These are phyloP conservation scores for Teratosphaeria nubilosa DNA, from an alignment of 2,329 filamentous ascomycete genomes.

Conservation along the genomic window DNA sequence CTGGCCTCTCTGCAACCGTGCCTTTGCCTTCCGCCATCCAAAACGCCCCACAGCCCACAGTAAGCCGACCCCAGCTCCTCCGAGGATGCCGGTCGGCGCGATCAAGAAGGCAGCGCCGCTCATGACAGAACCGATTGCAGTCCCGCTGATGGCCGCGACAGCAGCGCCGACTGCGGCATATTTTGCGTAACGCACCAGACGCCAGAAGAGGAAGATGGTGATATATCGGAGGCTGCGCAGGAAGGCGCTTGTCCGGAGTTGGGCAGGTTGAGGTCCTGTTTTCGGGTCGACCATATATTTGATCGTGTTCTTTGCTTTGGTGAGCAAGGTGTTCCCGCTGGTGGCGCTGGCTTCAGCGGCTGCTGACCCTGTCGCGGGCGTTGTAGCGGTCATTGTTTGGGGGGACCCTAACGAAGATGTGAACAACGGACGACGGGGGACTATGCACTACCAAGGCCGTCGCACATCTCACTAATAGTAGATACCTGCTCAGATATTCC, in stretches of 20 bases:
- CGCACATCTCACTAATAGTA: too few relatives aligned
- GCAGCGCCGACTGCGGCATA: slow-evolving; percentile 33
- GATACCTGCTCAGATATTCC: too few relatives aligned
- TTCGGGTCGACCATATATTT: slow-evolving; percentile 30
- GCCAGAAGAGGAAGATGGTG: slow-evolving; percentile 34
- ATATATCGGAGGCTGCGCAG: slow-evolving; percentile 30
- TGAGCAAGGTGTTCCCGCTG: neutral
- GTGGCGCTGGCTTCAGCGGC: neutral
- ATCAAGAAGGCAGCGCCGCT: slow-evolving; percentile 32
- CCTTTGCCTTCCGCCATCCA: slow-evolving; percentile 25
- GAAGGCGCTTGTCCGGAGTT: slow-evolving; percentile 29
- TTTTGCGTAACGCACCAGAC: slow-evolving; percentile 33
- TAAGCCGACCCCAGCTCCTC: slow-evolving; percentile 26
- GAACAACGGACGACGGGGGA: too few relatives aligned
- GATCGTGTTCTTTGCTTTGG: slow-evolving; percentile 20
- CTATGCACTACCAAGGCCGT: too few relatives aligned
- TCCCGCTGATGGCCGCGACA: slow-evolving; percentile 30
- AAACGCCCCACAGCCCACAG: slow-evolving; percentile 31
- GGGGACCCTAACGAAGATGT: too few relatives aligned
- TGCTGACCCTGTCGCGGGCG: too few relatives aligned
- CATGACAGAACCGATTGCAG: slow-evolving; percentile 27
- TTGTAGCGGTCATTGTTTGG: too few relatives aligned
- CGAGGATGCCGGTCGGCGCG: slow-evolving; percentile 32
- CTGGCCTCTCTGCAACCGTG: slow-evolving; percentile 17
- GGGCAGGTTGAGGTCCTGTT: slow-evolving; percentile 20